Evolutionary conservation across 1,284 basidiomycete genomes (phyloP).

Genomic region (Moesziomyces sp.): DNA sequence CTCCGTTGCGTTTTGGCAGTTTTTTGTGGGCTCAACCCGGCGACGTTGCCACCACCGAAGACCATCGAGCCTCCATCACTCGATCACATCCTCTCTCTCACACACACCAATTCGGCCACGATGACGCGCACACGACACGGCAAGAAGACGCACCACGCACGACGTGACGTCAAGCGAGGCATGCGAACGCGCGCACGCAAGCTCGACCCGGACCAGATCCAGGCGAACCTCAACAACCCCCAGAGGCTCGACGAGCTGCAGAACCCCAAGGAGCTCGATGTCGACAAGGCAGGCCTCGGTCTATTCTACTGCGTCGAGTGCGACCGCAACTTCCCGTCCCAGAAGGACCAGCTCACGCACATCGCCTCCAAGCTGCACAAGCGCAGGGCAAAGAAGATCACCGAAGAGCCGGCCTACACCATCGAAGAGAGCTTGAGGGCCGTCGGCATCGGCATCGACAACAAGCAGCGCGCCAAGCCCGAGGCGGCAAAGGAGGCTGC

Average conservation of each 20-base stretch:
- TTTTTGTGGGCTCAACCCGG: neutral
- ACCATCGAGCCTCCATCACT: too few species aligned
- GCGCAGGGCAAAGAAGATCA: slow-evolving; percentile 60
- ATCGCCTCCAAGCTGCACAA: slow-evolving; percentile 64
- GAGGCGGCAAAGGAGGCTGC: slow-evolving; percentile 26
- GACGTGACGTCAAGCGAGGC: slow-evolving; percentile 64
- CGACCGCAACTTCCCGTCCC: slow-evolving; percentile 64
- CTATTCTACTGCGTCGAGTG: slow-evolving; percentile 67
- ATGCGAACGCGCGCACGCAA: slow-evolving; percentile 65
- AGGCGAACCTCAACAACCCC: slow-evolving; percentile 58
- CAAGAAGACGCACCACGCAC: slow-evolving; percentile 66
- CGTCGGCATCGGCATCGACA: slow-evolving; percentile 64
- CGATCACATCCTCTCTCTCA: neutral
- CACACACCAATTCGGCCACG: slow-evolving; percentile 2
- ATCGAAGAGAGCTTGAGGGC: slow-evolving; percentile 62
- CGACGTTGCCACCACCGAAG: neutral
- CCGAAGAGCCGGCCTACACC: slow-evolving; percentile 64
- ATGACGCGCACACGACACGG: slow-evolving; percentile 63
- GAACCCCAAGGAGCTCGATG: slow-evolving; percentile 61
- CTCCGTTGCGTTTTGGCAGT: too few species aligned
- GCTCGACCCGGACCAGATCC: slow-evolving; percentile 65
- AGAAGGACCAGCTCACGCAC: slow-evolving; percentile 62
- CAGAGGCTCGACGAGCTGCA: slow-evolving; percentile 54
- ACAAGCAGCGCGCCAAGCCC: slow-evolving; percentile 51
- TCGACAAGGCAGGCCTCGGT: slow-evolving; percentile 66